Percentiles rank a stretch among this genome's conserved stretches.
Evolutionary conservation across 192 early-diverging fungal genomes (phyloP).

Genomic region (Backusella morwellensis): DNA sequence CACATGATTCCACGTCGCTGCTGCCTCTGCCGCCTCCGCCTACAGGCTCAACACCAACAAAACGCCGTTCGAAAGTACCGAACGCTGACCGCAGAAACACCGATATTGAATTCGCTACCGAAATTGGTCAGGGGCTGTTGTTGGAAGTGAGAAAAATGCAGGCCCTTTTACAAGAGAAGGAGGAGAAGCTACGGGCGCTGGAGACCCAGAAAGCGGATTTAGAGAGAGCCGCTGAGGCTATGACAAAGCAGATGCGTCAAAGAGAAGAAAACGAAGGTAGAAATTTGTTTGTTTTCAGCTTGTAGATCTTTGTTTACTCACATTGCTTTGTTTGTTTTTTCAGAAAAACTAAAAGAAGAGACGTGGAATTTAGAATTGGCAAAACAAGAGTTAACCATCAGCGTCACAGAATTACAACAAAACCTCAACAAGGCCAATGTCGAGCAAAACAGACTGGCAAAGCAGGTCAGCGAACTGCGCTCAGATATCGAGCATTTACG

Average conservation of each 20-base stretch:
- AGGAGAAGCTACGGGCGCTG: conserved; percentile 35
- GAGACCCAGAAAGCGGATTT: conserved; percentile 50
- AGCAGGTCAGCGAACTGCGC: conserved; percentile 45
- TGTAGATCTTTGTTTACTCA: neutral
- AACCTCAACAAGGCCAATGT: conserved; percentile 41
- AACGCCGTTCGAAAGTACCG: conserved; percentile 37
- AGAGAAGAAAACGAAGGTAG: conserved; percentile 55
- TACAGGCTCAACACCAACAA: conserved; percentile 29
- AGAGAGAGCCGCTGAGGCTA: conserved; percentile 47
- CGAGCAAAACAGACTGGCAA: conserved; percentile 58
- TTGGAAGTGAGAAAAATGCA: conserved; percentile 46
- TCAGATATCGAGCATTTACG: conserved; percentile 61
- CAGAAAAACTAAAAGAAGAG: conserved; percentile 54
- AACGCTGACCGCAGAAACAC: conserved; percentile 33
- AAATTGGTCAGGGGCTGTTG: conserved; percentile 45
- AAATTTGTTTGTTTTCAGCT: conserved; percentile 17
- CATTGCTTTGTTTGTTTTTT: neutral
- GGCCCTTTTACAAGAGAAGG: conserved; percentile 41
- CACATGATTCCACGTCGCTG: conserved; percentile 9
- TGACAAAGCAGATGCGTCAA: conserved; percentile 47
- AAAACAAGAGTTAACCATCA: conserved; percentile 47
- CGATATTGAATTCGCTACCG: conserved; percentile 48
- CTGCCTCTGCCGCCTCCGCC: conserved; percentile 27
- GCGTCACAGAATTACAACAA: conserved; percentile 43
- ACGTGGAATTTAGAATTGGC: conserved; percentile 53